A percentile compares a stretch with the other conserved stretches of the same genome.
phyloP scores from a whole-genome alignment of 1,284 basidiomycete genomes.

The Ganoderma sp. region DNA sequence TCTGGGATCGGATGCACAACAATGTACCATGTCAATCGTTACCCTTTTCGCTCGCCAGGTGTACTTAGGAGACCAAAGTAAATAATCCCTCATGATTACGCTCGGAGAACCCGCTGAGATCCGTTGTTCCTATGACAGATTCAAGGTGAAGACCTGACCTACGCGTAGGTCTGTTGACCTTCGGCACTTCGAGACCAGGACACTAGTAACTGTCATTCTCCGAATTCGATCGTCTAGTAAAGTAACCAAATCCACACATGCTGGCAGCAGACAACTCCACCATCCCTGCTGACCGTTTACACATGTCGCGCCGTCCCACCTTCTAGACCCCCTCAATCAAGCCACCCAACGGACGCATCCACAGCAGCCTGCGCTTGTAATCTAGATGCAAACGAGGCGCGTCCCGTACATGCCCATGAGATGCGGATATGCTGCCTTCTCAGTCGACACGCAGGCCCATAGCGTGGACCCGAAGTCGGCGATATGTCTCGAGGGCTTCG shows the following conservation, averaged over 20 bases:
- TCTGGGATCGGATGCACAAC: neutral
- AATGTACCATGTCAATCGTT: neutral
- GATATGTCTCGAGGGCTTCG: neutral
- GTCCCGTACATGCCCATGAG: neutral
- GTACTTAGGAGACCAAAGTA: neutral
- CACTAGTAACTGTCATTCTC: neutral
- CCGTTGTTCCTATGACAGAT: neutral
- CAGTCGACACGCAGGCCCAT: neutral
- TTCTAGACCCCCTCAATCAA: neutral
- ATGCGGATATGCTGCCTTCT: neutral
- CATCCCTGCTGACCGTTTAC: neutral
- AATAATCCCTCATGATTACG: neutral
- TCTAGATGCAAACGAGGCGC: neutral
- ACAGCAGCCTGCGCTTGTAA: neutral
- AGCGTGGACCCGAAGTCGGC: neutral
- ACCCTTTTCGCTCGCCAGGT: no score
- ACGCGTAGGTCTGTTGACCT: neutral
- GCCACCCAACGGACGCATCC: neutral
- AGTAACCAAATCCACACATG: slow-evolving; percentile 1
- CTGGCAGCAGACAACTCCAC: neutral
- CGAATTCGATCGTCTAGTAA: neutral
- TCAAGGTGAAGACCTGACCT: no score
- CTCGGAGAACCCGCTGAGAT: neutral
- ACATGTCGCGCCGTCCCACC: neutral
- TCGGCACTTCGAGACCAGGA: neutral